Base-by-base conservation (phyloP, 768 basidiomycete species). In the Tylopilus sp. region DNA sequence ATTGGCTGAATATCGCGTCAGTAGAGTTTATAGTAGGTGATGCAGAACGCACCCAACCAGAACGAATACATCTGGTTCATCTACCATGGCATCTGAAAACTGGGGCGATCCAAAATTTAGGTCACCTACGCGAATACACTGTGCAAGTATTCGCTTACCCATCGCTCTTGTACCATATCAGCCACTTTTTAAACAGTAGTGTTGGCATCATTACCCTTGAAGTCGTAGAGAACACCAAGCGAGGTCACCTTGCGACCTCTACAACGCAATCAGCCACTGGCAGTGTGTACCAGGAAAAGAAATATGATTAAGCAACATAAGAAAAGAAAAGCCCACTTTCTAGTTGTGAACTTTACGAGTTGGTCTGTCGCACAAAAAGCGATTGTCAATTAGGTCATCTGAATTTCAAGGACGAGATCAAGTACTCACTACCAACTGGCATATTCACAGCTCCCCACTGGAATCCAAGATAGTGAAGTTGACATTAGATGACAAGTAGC, bases 41-140 rank as follows among this genome's bases (percentile, higher is more conserved):
- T 10, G 44, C 48, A 33, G 50, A 47, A 59, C 77, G 22, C 46
- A 83, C 85, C 85, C 83, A 48, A 77, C 78, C 47, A 91, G 77
- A 48, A 90, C 62, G 73, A 95, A 95, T 53, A 91, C 74, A 66
- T 93, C 91, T 13, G 92, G 91, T 61, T 84, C 83, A 8, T 91
- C 86, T 38, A 75, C 68, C 53, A 94, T 92, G 1, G 87, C 90
- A 12, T 88, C 82, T 1, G 69, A 57, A 66, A 95, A 95, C 91
- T 88, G 53, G 35, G 3, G 48, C 47, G 53, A 40, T 12, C 10
- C 47, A 31, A 26, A 43, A 21, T 35, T 55, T 2, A 41, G 35
- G 31, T 21, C 5, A 7, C 9, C 1, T 11, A 28, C 7, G 6
- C 3, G 12, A 22, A 12, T 6, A 30, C 4, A n/a, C n/a, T n/a